Base-by-base conservation (phyloP, 73 alveolate species). In the Uronychia setigera region DNA sequence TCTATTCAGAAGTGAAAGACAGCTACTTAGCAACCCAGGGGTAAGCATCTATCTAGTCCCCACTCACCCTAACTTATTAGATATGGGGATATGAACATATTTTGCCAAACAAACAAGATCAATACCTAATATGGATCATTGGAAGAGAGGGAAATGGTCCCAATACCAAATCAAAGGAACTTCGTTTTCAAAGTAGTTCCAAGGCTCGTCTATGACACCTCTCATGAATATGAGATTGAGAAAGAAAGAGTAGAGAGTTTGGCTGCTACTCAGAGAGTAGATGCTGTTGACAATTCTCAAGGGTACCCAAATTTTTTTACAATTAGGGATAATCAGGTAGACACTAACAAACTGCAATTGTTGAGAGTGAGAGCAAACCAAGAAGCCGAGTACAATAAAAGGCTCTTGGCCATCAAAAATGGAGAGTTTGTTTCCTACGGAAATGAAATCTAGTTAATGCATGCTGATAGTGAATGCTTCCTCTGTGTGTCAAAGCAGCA, bases 21-120 rank as follows among this genome's bases (percentile, higher is more conserved):
- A 92, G 95, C 11, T 84, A 59, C 76, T 33, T 89, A 29, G 26
- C 86, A 13, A 59, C 95, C 0, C 59, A 77, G 0, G 95, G 95
- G 86, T 89, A 67, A 35, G 57, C 33, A n/a, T n/a, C n/a, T n/a
- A n/a, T 31, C n/a, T n/a, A 57, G n/a, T 29, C 28, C 35, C 35
- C 29, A 58, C 0, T 85, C 32, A 27, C 1, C 46, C 78, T 67
- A 81, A 1, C 78, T 80, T 80, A 26, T 32, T 26, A 78, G 33
- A 26, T 33, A 13, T 0, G 30, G 81, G 9, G 58, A 60, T 25
- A 58, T 60, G 79, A 78, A 76, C 67, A 58, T 81, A 35, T 33
- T 59, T 31, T 46, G 85, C 75, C 59, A 80, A 13, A 58, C 75
- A 0, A 1, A 58, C 1, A 26, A 60, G 33, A 1, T 74, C 33